Percentiles rank a stretch among this genome's conserved stretches.
phyloP scores from a whole-genome alignment of 2,329 filamentous ascomycete species.

The Simplicillium sp. region DNA sequence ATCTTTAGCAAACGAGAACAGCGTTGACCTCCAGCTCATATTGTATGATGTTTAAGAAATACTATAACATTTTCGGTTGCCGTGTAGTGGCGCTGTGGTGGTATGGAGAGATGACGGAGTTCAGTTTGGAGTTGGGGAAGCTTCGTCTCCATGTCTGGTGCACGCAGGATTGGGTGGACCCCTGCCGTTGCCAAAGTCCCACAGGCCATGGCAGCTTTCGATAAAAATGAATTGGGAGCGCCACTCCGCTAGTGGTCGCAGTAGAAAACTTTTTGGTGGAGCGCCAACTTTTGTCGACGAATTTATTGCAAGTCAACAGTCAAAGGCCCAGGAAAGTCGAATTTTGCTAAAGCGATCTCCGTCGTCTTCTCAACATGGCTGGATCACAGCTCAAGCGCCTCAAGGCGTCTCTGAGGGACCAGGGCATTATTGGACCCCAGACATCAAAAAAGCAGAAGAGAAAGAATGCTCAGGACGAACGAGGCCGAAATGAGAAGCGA shows the following conservation, averaged over 20 bases:
- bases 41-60: slow-evolving; percentile 7
- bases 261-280: slow-evolving; percentile 6
- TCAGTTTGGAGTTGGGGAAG: too few species aligned
- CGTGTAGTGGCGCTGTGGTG: neutral
- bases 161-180: neutral
- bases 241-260: too few species aligned
- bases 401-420: slow-evolving; percentile 80
- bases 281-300: too few species aligned
- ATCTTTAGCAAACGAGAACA: slow-evolving; percentile 30
- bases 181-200: neutral
- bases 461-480: slow-evolving; percentile 57
- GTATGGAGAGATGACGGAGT: neutral
- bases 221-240: slow-evolving; percentile 8
- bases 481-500: slow-evolving; percentile 59
- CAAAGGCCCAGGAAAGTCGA: too few species aligned
- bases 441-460: slow-evolving; percentile 93
- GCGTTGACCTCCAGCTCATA: slow-evolving; percentile 27
- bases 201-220: slow-evolving; percentile 12
- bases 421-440: slow-evolving; percentile 82
- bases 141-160: neutral
- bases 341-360: neutral
- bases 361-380: slow-evolving; percentile 51
- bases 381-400: slow-evolving; percentile 94
- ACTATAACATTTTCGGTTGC: slow-evolving; percentile 5
- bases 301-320: too few species aligned